phyloP scores from a whole-genome alignment of 1,139 yeast species.

The Lodderomyces jiufengensis region DNA sequence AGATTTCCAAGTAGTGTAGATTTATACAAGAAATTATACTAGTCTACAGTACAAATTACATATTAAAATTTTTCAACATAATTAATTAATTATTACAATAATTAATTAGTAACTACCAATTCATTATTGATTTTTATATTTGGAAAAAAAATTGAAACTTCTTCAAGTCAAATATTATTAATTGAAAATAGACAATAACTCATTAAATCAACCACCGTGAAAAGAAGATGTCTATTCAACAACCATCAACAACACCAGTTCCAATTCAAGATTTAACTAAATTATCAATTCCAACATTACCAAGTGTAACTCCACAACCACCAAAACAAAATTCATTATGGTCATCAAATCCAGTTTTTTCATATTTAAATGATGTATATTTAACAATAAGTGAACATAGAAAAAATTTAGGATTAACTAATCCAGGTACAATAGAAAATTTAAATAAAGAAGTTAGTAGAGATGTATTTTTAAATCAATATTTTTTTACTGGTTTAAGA shows the following conservation, averaged over 20 bases:
- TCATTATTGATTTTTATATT: too few species aligned
- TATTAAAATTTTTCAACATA: too few species aligned
- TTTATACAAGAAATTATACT: too few species aligned
- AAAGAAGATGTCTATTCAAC: conserved; percentile 7
- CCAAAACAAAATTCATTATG: conserved; percentile 59
- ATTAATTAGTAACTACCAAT: too few species aligned
- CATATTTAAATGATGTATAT: conserved; percentile 76
- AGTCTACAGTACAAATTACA: too few species aligned
- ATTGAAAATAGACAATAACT: too few species aligned
- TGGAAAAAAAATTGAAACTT: too few species aligned
- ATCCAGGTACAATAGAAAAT: conserved; percentile 96
- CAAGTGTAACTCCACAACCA: conserved; percentile 50
- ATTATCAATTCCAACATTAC: conserved; percentile 53
- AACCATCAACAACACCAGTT: conserved; percentile 22
- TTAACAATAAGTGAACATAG: conserved; percentile 74
- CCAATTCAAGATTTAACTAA: conserved; percentile 53
- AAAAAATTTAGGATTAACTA: conserved; percentile 71
- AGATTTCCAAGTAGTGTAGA: too few species aligned
- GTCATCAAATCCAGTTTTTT: conserved; percentile 84
- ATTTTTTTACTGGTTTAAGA: conserved; percentile 92
- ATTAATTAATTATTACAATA: too few species aligned
- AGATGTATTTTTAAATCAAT: conserved; percentile 87
- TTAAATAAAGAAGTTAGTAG: conserved; percentile 88
- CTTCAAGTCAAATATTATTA: too few species aligned
- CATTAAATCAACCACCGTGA: too few species aligned